phyloP scores from a whole-genome alignment of 169 alveolate species.

The Hepatocystis sp. region DNA sequence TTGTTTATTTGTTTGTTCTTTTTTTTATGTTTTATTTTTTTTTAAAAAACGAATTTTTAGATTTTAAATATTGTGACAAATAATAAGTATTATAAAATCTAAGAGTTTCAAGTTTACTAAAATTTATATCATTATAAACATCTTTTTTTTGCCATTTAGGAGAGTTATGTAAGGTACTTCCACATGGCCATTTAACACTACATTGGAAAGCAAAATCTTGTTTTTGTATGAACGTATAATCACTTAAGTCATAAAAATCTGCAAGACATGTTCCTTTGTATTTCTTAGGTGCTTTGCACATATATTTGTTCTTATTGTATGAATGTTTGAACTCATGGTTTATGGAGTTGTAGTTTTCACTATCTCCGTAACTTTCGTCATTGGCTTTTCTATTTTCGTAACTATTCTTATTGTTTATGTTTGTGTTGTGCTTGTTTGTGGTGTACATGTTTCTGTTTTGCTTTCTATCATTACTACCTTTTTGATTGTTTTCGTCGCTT shows the following conservation, averaged over 20 bases:
- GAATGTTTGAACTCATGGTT: neutral
- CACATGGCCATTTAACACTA: constrained; percentile 83
- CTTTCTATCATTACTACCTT: too few relatives aligned
- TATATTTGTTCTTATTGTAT: neutral
- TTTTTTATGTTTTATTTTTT: neutral
- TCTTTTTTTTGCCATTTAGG: constrained; percentile 52
- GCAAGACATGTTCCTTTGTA: constrained; percentile 43
- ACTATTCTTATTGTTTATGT: too few relatives aligned
- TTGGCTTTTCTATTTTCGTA: too few relatives aligned
- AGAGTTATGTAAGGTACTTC: constrained; percentile 16
- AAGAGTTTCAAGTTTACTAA: constrained; percentile 19
- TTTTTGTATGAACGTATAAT: constrained; percentile 72
- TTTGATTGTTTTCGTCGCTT: too few relatives aligned
- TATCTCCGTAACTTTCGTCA: neutral
- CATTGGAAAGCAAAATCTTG: constrained; percentile 81
- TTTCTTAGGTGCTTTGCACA: constrained; percentile 34
- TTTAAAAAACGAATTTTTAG: constrained; percentile 17
- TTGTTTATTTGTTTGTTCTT: too few relatives aligned
- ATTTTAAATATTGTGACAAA: constrained; percentile 6
- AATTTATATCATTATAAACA: constrained; percentile 26
- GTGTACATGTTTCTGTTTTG: too few relatives aligned
- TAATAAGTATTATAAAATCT: constrained; percentile 36
- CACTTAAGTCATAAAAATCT: constrained; percentile 5
- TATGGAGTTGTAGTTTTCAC: neutral
- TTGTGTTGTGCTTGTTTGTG: too few relatives aligned